phyloP scores from a whole-genome alignment of 2,329 filamentous ascomycete genomes.

The Rugonectria rugulosa region DNA sequence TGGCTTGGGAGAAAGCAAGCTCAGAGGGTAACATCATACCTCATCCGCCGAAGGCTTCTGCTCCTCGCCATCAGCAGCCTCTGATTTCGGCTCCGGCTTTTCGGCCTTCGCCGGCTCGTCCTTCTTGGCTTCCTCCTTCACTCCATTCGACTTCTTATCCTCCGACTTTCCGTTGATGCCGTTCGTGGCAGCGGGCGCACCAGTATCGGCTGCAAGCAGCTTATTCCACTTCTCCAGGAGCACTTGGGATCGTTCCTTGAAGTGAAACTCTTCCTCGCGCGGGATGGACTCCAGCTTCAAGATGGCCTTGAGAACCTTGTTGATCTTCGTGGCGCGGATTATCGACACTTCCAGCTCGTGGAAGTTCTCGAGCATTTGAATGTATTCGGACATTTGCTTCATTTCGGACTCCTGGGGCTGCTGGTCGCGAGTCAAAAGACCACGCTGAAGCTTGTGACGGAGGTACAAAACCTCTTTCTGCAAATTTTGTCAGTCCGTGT shows the following conservation, averaged over 20 bases:
- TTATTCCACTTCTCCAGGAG: constrained; percentile 92
- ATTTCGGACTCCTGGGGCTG: constrained; percentile 88
- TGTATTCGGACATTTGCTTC: constrained; percentile 77
- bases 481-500: constrained; percentile 42
- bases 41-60: constrained; percentile 45
- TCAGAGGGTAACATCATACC: constrained; percentile 34
- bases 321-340: constrained; percentile 92
- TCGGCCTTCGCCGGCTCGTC: constrained; percentile 40
- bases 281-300: constrained; percentile 87
- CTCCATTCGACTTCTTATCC: constrained; percentile 52
- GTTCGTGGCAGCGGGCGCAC: constrained; percentile 50
- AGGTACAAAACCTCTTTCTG: constrained; percentile 88
- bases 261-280: constrained; percentile 85
- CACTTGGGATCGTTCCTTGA: constrained; percentile 82
- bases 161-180: constrained; percentile 57
- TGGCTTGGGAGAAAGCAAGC: background rate
- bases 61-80: constrained; percentile 30
- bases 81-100: constrained; percentile 30
- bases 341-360: constrained; percentile 86
- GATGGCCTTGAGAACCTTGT: constrained; percentile 97
- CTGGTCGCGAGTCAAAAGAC: constrained; percentile 84
- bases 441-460: constrained; percentile 93
- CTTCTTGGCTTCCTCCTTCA: constrained; percentile 49
- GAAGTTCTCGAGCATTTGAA: constrained; percentile 81
- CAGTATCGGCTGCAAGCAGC: constrained; percentile 70